Evolutionary conservation across 768 basidiomycete species (phyloP), one percentile per base, ranked within the genome.

Genomic region (Mycena floridula): DNA sequence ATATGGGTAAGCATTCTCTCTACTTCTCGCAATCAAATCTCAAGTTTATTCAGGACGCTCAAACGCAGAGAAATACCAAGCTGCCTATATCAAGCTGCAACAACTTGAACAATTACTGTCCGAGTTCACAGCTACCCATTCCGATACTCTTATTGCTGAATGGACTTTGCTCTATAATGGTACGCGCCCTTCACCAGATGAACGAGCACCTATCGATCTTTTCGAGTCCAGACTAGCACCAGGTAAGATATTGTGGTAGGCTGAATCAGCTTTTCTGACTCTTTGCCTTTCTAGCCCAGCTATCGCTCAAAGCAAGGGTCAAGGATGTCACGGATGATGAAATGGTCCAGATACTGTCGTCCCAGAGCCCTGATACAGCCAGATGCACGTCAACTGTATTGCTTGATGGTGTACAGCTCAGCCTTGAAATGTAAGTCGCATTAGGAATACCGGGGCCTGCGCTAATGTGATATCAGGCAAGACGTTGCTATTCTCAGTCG

Each of bases 1-100:
- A 49, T n/a, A 45, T 59, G 22, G 44, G 58, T 62, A 23, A 8
- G 54, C 45, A 12, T 30, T 30, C n/a, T n/a, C n/a, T 30, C n/a
- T 30, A 9, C 9, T 30, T n/a, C 28, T 9, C 28, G 28, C 9
- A n/a, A 30, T n/a, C n/a, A n/a, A 30, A 9, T 9, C 28, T 30
- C 28, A 9, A 9, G 28, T n/a, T 9, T 30, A 9, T 9, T n/a
- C n/a, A 30, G 28, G 28, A 9, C 28, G 9, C 9, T 30, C 28
- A n/a, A 9, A 9, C 28, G 28, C 28, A 9, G 28, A 30, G 9
- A 9, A 30, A 9, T 30, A 30, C n/a, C n/a, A 9, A 9, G 28
- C 9, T 30, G n/a, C 28, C n/a, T n/a, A 30, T n/a, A 9, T 9
- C 9, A 9, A 30, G 28, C n/a, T 9, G 9, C 28, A 30, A 9